Evolutionary conservation across 345 rosid species (phyloP).

Genomic region (Corymbia maculata): DNA sequence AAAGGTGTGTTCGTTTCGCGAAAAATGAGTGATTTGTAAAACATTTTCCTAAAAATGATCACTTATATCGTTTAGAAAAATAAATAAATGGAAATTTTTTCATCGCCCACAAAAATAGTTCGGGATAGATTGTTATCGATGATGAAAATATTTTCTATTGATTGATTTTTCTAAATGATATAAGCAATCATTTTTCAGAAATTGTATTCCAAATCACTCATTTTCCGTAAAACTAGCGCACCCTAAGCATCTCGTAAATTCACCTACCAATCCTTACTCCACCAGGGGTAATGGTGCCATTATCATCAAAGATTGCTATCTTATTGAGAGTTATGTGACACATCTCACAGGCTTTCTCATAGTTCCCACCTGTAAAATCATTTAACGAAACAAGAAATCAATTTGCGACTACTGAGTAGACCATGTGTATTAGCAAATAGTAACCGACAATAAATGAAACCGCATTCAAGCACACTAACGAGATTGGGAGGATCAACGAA

Average conservation of each 20-base stretch:
- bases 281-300: slow-evolving; percentile 69
- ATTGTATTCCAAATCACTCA: too few species aligned
- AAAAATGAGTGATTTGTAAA: too few species aligned
- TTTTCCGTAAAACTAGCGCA: too few species aligned
- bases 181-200: too few species aligned
- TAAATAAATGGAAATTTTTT: too few species aligned
- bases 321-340: slow-evolving; percentile 82
- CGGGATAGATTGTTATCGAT: too few species aligned
- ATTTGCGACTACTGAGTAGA: not conserved
- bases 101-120: too few species aligned
- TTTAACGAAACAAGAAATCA: not conserved
- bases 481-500: not conserved
- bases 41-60: too few species aligned
- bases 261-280: slow-evolving; percentile 89
- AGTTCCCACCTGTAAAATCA: slow-evolving; percentile 42
- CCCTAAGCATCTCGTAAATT: not conserved
- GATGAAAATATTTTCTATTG: too few species aligned
- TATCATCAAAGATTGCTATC: slow-evolving; percentile 56
- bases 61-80: too few species aligned
- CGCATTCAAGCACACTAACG: not conserved
- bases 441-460: not conserved
- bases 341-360: slow-evolving; percentile 82
- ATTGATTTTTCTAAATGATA: too few species aligned
- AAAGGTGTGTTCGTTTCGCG: too few species aligned
- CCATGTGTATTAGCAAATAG: not conserved